phyloP scores from a whole-genome alignment of 768 basidiomycete genomes.

The Erythrobasidium yunnanense region DNA sequence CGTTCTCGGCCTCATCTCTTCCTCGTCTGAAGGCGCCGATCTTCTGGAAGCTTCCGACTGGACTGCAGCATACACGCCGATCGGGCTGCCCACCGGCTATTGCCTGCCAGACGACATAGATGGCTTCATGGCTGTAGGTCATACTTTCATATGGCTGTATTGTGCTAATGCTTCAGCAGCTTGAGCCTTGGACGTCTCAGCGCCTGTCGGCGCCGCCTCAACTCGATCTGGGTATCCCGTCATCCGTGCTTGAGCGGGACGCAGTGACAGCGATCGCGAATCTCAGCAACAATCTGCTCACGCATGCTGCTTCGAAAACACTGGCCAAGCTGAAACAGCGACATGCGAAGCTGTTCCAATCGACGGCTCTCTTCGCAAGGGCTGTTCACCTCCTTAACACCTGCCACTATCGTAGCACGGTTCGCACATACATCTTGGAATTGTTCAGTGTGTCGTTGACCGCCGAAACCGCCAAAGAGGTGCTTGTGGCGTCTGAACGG shows the following conservation, averaged over 20 bases:
- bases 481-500: slow-evolving; percentile 7
- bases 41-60: slow-evolving; percentile 84
- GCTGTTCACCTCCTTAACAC: slow-evolving; percentile 78
- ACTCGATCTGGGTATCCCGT: slow-evolving; percentile 52
- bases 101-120: slow-evolving; percentile 79
- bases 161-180: slow-evolving; percentile 14
- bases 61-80: slow-evolving; percentile 77
- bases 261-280: slow-evolving; percentile 84
- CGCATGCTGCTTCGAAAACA: slow-evolving; percentile 82
- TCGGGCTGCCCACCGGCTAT: slow-evolving; percentile 76
- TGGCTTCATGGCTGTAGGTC: slow-evolving; percentile 54
- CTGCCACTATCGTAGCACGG: slow-evolving; percentile 79
- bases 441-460: slow-evolving; percentile 54
- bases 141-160: not conserved
- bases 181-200: slow-evolving; percentile 22
- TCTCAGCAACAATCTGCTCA: slow-evolving; percentile 87
- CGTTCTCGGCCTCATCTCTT: slow-evolving; percentile 81
- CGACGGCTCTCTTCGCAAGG: slow-evolving; percentile 67
- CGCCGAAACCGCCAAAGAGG: not conserved
- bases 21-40: slow-evolving; percentile 82
- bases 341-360: slow-evolving; percentile 64
- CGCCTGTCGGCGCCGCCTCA: not conserved
- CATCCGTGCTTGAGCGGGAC: slow-evolving; percentile 62
- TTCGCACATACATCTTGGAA: slow-evolving; percentile 82
- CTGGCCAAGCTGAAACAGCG: slow-evolving; percentile 71